Base-by-base conservation (phyloP, 768 basidiomycete species). In the Termitomyces bulborhizus region DNA sequence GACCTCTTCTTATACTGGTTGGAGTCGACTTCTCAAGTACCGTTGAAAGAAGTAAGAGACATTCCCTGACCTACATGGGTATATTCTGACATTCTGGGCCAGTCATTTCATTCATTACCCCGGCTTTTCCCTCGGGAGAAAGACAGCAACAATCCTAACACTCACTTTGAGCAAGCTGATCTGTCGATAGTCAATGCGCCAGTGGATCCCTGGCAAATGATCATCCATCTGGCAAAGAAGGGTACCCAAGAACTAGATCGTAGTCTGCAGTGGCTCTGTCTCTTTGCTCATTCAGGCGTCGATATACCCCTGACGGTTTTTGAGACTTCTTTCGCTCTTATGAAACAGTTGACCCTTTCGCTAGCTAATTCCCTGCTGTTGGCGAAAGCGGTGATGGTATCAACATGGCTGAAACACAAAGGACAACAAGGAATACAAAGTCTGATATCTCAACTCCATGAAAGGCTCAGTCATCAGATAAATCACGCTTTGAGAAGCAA, bases 271-370 rank as follows among this genome's bases (percentile, higher is more conserved):
- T 88, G 85, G 82, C 74, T 91, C 18, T 74, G 75, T 42, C 67
- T 84, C 42, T 73, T 88, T 61, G 76, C 85, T 24, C 72, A 74
- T 46, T 86, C 87, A 6, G 88, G 85, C 2, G 76, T 88, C 27
- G 81, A 85, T 39, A 74, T 90, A 32, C 78, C 88, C 2, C 68
- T 76, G 5, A 53, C 71, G 3, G 75, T 76, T 4, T 83, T 84
- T 60, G 66, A 69, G 27, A 77, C 76, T 37, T 78, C 84, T 45
- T 71, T 75, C 4, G 57, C 67, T 8, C 64, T 80, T 18, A 71
- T 78, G 5, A 63, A 64, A 12, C 63, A 71, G 26, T 75, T 71
- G 46, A 62, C 71, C 6, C 63, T 70, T 4, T 66, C 76, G 2
- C 66, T 88, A 9, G 52, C 68, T 7, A 76, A 81, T 53, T 76